Conservation (phyloP, 2,329 filamentous ascomycete genomes). For the Colletotrichum sp. region DNA sequence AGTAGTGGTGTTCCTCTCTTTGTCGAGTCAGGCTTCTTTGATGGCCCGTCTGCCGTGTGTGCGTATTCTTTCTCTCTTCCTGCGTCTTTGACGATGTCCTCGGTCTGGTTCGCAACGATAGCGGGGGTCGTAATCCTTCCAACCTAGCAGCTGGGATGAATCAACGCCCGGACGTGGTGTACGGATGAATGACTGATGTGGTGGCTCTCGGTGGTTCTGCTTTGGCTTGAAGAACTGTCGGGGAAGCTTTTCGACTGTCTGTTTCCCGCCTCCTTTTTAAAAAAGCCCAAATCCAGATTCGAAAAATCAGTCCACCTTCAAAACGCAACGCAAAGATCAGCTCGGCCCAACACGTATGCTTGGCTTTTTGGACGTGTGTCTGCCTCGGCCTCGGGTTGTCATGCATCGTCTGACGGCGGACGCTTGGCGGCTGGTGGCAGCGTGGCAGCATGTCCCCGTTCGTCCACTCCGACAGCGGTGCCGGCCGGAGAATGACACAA, state of each 20-base stretch:
- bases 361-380: not conserved
- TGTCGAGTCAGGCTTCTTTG: not conserved
- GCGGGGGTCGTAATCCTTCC: not conserved
- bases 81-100: not conserved
- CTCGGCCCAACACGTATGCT: not conserved
- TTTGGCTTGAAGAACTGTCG: not conserved
- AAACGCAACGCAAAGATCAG: not conserved
- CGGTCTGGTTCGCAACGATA: not conserved
- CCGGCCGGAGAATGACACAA: conserved; percentile 9
- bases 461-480: conserved; percentile 15
- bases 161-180: not conserved
- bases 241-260: not conserved
- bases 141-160: not conserved
- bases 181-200: not conserved
- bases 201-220: not conserved
- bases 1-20: not conserved
- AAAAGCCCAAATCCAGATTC: not conserved
- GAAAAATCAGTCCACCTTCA: conserved; percentile 8
- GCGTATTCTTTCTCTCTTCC: not conserved
- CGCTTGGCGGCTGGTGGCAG: conserved; percentile 3
- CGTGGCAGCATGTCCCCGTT: not conserved
- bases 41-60: not conserved
- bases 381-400: not conserved
- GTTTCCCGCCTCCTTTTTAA: not conserved
- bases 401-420: conserved; percentile 12